A percentile compares a stretch with the other conserved stretches of the same genome.
These are phyloP conservation scores for Aspergillus neoniger DNA, from an alignment of 2,329 filamentous ascomycete genomes.

Conservation along the genomic window DNA sequence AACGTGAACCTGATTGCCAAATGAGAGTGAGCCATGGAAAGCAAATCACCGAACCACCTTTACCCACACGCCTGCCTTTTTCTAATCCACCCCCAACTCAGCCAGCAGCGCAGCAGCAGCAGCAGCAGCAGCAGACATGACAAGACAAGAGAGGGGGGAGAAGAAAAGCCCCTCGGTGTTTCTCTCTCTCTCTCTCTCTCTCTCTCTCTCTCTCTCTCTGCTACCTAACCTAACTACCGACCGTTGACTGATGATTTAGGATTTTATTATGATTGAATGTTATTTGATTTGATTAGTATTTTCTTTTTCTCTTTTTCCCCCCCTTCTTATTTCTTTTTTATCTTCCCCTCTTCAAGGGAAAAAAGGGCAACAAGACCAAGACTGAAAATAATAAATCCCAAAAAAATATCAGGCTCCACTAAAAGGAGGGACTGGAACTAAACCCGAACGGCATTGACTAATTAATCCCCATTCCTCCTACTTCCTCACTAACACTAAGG, in stretches of 20 bases:
- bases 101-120: neutral
- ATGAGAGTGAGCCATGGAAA: neutral
- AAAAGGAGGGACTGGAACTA: neutral
- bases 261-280: too few species aligned
- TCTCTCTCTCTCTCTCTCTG: neutral
- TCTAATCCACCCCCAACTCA: neutral
- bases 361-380: neutral
- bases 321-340: too few species aligned
- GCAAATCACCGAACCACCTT: neutral
- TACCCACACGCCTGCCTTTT: neutral
- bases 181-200: neutral
- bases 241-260: neutral
- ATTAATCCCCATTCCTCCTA: constrained; percentile 10
- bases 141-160: too few species aligned
- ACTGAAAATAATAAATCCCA: neutral
- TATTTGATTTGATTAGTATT: too few species aligned
- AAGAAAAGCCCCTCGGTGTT: neutral
- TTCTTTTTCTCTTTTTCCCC: too few species aligned
- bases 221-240: neutral
- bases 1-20: constrained; percentile 5
- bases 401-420: neutral
- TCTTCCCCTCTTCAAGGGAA: too few species aligned
- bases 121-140: too few species aligned
- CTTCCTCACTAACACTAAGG: constrained; percentile 10
- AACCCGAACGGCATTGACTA: constrained; percentile 1